These are phyloP conservation scores for Yarrowia sp. DNA, from an alignment of 805 yeast genomes.

Conservation along the genomic window DNA sequence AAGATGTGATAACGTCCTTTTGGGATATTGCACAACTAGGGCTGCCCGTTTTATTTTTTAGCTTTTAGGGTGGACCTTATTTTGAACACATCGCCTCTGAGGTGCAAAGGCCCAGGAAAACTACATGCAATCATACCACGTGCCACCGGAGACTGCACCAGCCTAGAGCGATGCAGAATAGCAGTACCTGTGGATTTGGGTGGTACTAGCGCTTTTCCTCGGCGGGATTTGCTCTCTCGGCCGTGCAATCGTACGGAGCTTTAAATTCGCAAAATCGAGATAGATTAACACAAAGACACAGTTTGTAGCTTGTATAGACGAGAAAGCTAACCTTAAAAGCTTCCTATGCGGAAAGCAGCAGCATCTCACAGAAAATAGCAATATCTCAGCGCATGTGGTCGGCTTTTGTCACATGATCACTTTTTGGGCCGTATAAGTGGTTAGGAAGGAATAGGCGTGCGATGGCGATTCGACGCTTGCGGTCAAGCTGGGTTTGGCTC, in stretches of 20 bases:
- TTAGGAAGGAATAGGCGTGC: slow-evolving; percentile 8
- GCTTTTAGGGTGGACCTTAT: slow-evolving; percentile 20
- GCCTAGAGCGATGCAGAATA: too few relatives aligned
- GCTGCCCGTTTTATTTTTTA: slow-evolving; percentile 11
- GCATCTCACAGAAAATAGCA: background rate
- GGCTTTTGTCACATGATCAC: slow-evolving; percentile 22
- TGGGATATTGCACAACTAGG: background rate
- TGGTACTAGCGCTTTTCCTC: too few relatives aligned
- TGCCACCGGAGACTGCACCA: too few relatives aligned
- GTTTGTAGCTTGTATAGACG: background rate
- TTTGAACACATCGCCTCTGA: slow-evolving; percentile 2
- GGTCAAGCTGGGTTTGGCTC: background rate
- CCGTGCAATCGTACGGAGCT: background rate
- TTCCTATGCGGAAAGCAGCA: background rate
- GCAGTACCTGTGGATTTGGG: too few relatives aligned
- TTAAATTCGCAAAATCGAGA: background rate
- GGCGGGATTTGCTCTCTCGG: too few relatives aligned
- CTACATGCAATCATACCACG: background rate
- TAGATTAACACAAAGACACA: slow-evolving; percentile 12
- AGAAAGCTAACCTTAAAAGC: slow-evolving; percentile 1
- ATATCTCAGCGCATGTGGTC: background rate
- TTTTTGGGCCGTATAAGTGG: background rate
- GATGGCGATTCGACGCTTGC: background rate
- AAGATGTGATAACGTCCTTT: too few relatives aligned
- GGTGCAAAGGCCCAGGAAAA: background rate